Evolutionary conservation across 495 filamentous ascomycete species (phyloP), one percentile per base, ranked within the genome.

Genomic region (Podospora didyma): DNA sequence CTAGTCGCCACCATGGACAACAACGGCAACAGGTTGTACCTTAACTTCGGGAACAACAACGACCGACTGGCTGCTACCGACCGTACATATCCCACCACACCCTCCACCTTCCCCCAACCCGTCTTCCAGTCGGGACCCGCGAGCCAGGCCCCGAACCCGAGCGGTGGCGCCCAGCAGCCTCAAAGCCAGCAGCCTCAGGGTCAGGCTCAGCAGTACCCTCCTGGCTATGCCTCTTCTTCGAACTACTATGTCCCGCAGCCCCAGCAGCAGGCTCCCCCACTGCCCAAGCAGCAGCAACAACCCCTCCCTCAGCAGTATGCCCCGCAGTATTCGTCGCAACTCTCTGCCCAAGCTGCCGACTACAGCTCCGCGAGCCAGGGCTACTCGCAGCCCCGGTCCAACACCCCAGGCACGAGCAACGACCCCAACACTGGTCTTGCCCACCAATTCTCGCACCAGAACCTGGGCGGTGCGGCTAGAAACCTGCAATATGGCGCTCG

Each of bases 391-490:
- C 75, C 79, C 34, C 78, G 83, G 58, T 82, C 72, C 59, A 79
- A 69, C 68, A 79, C 69, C 20, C 73, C 75, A 56, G 78, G 72
- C 72, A 85, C 67, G 71, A 70, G 62, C 58, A 87, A 78, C 76
- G 88, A 79, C 80, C 85, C 76, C 77, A 89, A 80, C 77, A 89
- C 91, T 60, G 93, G 91, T 21, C 79, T 99, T 47, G 90, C 90
- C 60, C 90, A 96, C 66, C 94, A 99, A 69, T 92, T 99, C 69
- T 94, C 93, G 35, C 92, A 97, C 72, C 94, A 99, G 79, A 96
- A 97, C 69, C 82, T 97, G 7, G 89, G 88, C 49, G 79, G 83
- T 48, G 82, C 80, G 46, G 78, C 75, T 51, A 82, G 89, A 60
- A 75, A 73, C 2, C 85, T 86, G 54, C 82, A 89, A 50, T 89